Evolutionary conservation across 495 filamentous ascomycete genomes (phyloP).

Genomic region (Bacidia rubella): DNA sequence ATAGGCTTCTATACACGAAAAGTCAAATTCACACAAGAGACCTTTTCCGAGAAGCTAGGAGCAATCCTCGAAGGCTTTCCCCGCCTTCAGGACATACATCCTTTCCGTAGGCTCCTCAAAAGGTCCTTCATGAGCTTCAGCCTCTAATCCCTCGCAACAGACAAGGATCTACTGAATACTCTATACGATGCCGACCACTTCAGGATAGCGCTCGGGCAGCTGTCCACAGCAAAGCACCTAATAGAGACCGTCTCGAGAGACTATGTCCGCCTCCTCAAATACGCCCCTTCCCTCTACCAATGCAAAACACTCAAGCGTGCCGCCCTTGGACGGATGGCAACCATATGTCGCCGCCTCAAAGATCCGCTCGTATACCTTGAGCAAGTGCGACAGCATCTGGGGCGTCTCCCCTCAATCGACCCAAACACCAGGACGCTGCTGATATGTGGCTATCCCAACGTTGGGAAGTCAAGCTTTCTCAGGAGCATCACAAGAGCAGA

Average conservation of each 20-base stretch:
- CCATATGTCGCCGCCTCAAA: constrained; percentile 82
- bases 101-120: constrained; percentile 58
- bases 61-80: constrained; percentile 87
- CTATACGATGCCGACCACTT: constrained; percentile 97
- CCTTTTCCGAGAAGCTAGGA: constrained; percentile 84
- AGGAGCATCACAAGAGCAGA: constrained; percentile 85
- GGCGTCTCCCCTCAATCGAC: constrained; percentile 93
- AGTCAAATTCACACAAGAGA: constrained; percentile 98
- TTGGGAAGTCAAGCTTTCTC: constrained; percentile 92
- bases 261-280: constrained; percentile 87
- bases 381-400: constrained; percentile 94
- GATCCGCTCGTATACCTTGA: constrained; percentile 91
- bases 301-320: constrained; percentile 89
- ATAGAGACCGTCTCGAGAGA: constrained; percentile 93
- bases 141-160: constrained; percentile 18
- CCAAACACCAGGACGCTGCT: constrained; percentile 89
- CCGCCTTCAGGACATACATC: constrained; percentile 87
- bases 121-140: not conserved
- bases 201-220: constrained; percentile 86
- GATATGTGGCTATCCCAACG: constrained; percentile 95
- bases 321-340: constrained; percentile 88
- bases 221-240: constrained; percentile 88
- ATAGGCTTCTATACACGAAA: constrained; percentile 89
- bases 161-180: constrained; percentile 73
- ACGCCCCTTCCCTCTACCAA: constrained; percentile 90